Evolutionary conservation across 1,284 basidiomycete species (phyloP).

Genomic region (Cryptococcus hybrid): DNA sequence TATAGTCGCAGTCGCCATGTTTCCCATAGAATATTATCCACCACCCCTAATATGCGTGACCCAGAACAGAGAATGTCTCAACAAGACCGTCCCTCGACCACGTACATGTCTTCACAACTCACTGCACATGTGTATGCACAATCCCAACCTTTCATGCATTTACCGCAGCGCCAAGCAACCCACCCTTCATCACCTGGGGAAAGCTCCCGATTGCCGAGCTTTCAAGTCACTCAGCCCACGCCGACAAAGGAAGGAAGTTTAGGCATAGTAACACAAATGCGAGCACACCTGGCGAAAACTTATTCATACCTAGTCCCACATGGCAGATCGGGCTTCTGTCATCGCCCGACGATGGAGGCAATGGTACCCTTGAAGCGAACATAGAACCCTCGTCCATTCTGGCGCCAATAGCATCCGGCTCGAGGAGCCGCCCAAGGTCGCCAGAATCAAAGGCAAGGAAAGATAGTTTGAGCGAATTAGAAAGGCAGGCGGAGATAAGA

Average conservation of each 20-base stretch:
- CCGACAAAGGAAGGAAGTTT: conserved; percentile 25
- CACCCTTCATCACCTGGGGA: neutral
- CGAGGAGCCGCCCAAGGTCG: conserved; percentile 8
- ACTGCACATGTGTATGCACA: too few relatives aligned
- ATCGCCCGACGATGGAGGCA: neutral
- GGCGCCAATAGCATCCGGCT: neutral
- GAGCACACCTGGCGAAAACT: conserved; percentile 8
- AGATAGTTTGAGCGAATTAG: neutral
- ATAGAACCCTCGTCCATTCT: conserved; percentile 3
- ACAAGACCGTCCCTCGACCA: too few relatives aligned
- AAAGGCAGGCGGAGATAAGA: conserved; percentile 7
- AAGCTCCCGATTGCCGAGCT: conserved; percentile 6
- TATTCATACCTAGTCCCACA: conserved; percentile 4
- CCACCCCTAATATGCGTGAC: too few relatives aligned
- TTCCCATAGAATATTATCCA: too few relatives aligned
- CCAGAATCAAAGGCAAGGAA: conserved; percentile 8
- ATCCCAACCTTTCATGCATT: conserved; percentile 2
- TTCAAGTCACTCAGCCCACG: conserved; percentile 26
- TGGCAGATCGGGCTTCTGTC: conserved; percentile 3
- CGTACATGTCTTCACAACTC: too few relatives aligned
- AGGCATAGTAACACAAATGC: conserved; percentile 9
- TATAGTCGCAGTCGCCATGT: too few relatives aligned
- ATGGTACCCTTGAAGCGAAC: conserved; percentile 6
- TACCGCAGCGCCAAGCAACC: conserved; percentile 1
- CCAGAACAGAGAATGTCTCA: too few relatives aligned